Evolutionary conservation across 768 basidiomycete genomes (phyloP), one percentile per base, ranked within the genome.

Genomic region (Leccinum pellstonianum): DNA sequence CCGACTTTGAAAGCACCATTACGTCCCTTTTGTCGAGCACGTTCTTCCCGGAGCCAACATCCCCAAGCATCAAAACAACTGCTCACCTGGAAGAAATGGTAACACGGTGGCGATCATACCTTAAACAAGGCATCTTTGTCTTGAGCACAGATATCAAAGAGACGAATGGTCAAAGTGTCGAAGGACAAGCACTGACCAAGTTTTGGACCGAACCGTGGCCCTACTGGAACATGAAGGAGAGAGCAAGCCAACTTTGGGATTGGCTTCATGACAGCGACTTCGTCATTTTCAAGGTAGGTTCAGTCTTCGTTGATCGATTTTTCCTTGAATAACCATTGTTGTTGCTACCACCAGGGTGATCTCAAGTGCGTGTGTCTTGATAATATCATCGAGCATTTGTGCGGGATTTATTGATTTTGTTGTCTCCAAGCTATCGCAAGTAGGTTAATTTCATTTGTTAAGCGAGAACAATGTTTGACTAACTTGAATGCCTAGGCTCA

Each of bases 141-240:
- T 77, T 98, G 8, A 88, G 89, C 19, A 71, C 67, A 11, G 64
- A 71, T 31, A 23, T 73, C 4, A 80, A 79, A 1, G 61, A 71
- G 27, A 58, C 60, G 12, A 48, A 63, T 9, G 60, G 55, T 10
- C 52, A 58, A 17, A 77, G 74, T 49, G 60, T 62, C 54, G 68
- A 64, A 63, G 63, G 68, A 38, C 46, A 48, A 52, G 67, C 62
- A 5, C 56, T 71, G 65, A 71, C 68, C 54, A 74, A 79, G 59
- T 90, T 94, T 68, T 90, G 92, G 92, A 91, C 90, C 0, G 77
- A 81, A 15, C 85, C 86, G 0, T 83, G 80, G 69, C 86, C 90
- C 17, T 94, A 91, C 67, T 91, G 89, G 87, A 78, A 90, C 62
- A 82, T 92, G 84, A 70, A 80, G 58, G 68, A 70, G 19, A 77